Evolutionary conservation across 257 asterid species (phyloP).

Genomic region (Rehmannia glutinosa): DNA sequence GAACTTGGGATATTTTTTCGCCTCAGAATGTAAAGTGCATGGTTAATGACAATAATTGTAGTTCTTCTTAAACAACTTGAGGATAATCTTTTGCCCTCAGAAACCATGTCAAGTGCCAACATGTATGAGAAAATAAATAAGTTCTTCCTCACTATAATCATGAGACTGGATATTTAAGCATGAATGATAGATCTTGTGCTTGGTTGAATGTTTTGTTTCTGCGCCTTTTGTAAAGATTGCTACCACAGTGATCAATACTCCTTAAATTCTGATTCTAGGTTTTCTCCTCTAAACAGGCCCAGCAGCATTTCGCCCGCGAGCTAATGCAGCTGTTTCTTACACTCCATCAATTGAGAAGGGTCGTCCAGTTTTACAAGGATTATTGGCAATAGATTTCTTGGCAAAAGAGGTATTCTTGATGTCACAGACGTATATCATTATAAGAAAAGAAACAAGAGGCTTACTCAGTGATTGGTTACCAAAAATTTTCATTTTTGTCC

Average conservation of each 20-base stretch:
- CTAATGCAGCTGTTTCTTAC: conserved; percentile 67
- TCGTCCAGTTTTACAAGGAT: conserved; percentile 94
- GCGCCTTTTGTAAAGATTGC: not conserved
- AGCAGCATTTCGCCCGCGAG: conserved; percentile 99
- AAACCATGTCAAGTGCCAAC: not conserved
- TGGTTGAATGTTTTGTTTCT: conserved; percentile 6
- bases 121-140: conserved; percentile 12
- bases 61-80: not conserved
- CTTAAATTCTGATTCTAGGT: conserved; percentile 10
- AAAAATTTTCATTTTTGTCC: too few species aligned
- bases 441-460: conserved; percentile 8
- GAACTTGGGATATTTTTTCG: not conserved
- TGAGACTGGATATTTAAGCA: conserved; percentile 1
- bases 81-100: not conserved
- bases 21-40: not conserved
- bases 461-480: too few species aligned
- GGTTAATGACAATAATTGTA: not conserved
- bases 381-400: conserved; percentile 85
- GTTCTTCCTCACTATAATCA: conserved; percentile 9
- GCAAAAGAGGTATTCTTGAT: conserved; percentile 80
- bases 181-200: conserved; percentile 9
- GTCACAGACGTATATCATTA: not conserved
- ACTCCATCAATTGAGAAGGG: conserved; percentile 81
- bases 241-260: conserved; percentile 4
- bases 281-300: conserved; percentile 57